A percentile compares a stretch with the other conserved stretches of the same genome.
Conservation (phyloP, 2,329 filamentous ascomycete species). For the Pseudocercospora pini-densiflorae region DNA sequence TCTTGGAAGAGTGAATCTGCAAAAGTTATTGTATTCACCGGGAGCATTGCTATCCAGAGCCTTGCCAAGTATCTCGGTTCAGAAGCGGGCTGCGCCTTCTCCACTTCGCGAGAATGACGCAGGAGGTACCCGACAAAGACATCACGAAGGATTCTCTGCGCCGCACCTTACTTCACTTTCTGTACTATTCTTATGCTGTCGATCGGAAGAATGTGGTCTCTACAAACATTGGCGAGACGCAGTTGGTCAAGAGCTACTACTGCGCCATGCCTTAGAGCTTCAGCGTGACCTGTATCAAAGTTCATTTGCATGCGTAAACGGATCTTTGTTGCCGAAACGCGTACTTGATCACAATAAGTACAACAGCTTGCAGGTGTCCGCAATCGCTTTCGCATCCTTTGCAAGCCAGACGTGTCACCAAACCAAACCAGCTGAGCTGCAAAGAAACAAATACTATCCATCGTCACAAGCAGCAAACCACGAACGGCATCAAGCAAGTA, state of each 20-base stretch:
- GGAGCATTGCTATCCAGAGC: neutral
- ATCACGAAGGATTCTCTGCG: constrained; percentile 1
- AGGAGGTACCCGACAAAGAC: neutral
- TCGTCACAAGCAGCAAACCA: neutral
- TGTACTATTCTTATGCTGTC: neutral
- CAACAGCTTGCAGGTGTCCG: neutral
- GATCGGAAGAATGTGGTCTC: neutral
- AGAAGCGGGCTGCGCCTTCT: neutral
- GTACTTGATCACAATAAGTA: neutral
- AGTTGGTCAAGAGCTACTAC: neutral
- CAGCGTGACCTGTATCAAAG: neutral
- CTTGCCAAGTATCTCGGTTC: constrained; percentile 1
- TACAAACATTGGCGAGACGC: neutral
- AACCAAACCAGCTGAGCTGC: neutral
- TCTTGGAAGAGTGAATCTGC: neutral
- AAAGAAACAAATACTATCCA: neutral
- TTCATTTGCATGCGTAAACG: neutral
- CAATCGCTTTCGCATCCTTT: neutral
- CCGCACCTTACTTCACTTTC: neutral
- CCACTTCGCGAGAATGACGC: neutral
- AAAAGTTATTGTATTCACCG: neutral
- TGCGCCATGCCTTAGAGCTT: neutral
- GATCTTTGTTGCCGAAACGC: too few relatives aligned
- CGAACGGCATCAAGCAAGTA: neutral
- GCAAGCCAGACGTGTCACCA: neutral